Conservation (phyloP, 2,329 filamentous ascomycete species). For the Raffaelea albimanens region DNA sequence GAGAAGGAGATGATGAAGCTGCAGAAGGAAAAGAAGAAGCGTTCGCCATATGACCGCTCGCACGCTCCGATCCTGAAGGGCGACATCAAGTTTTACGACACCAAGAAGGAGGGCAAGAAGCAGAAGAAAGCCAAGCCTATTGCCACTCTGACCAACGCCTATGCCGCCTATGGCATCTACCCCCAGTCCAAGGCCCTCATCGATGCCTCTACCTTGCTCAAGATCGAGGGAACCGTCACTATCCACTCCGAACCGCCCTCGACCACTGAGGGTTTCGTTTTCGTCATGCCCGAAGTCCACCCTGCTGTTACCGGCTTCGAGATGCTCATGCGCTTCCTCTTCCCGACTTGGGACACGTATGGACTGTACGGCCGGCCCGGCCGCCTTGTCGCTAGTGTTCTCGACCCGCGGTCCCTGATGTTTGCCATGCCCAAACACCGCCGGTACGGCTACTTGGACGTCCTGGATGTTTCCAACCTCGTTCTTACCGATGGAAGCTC, state of each 20-base stretch:
- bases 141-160: conserved; percentile 83
- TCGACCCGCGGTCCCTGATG: conserved; percentile 87
- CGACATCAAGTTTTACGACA: conserved; percentile 90
- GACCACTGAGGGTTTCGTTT: conserved; percentile 85
- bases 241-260: conserved; percentile 73
- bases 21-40: conserved; percentile 74
- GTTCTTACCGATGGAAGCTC: conserved; percentile 70
- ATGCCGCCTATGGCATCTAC: conserved; percentile 90
- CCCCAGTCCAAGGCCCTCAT: conserved; percentile 90
- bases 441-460: conserved; percentile 83
- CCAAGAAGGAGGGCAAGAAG: conserved; percentile 63
- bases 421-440: conserved; percentile 91
- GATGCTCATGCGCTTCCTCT: conserved; percentile 85
- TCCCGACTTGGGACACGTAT: conserved; percentile 91
- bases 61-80: conserved; percentile 63
- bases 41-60: conserved; percentile 71
- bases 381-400: conserved; percentile 75
- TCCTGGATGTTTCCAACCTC: conserved; percentile 71
- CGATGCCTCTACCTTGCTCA: conserved; percentile 86
- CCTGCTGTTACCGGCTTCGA: conserved; percentile 92
- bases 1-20: conserved; percentile 84
- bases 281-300: conserved; percentile 91
- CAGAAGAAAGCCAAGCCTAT: conserved; percentile 87
- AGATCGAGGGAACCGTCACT: conserved; percentile 84
- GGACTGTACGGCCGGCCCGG: conserved; percentile 82